Conservation (phyloP, 768 basidiomycete genomes). For the Tylopilus balloui region DNA sequence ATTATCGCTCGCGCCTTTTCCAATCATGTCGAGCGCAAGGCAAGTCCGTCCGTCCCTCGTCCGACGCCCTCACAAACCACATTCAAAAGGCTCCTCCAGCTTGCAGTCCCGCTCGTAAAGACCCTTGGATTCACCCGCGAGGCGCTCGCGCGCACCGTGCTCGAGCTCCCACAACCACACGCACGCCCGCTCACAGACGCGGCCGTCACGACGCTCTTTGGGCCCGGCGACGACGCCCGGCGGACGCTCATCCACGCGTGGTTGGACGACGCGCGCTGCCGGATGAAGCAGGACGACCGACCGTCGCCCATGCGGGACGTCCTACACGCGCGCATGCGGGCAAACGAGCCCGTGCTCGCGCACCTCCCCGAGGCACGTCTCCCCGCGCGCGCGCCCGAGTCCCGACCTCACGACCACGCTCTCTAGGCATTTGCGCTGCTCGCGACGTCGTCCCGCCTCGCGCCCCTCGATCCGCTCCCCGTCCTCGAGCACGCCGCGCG, state of each 20-base stretch:
- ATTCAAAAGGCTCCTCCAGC: constrained; percentile 43
- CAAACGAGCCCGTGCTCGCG: constrained; percentile 62
- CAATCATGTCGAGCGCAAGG: constrained; percentile 8
- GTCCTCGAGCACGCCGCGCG: constrained; percentile 54
- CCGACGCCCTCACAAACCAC: too few species aligned
- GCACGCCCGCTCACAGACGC: constrained; percentile 61
- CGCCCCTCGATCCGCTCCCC: constrained; percentile 57
- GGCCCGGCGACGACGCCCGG: constrained; percentile 60
- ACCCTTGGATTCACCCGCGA: constrained; percentile 73
- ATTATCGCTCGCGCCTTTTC: too few species aligned
- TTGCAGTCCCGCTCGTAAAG: constrained; percentile 59
- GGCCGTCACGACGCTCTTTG: constrained; percentile 71
- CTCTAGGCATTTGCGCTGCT: constrained; percentile 69
- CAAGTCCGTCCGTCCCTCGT: background rate
- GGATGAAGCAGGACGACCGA: constrained; percentile 39
- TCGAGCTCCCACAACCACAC: constrained; percentile 47
- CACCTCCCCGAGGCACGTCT: constrained; percentile 62
- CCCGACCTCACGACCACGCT: too few species aligned
- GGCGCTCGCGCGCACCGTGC: constrained; percentile 60
- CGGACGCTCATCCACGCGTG: constrained; percentile 66
- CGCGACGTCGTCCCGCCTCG: constrained; percentile 44
- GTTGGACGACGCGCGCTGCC: constrained; percentile 58
- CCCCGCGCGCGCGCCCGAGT: background rate
- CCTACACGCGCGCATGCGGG: constrained; percentile 51
- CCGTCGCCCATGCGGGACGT: constrained; percentile 42